A percentile compares a stretch with the other conserved stretches of the same genome.
Conservation (phyloP, 345 rosid genomes). For the Syzygium jambos region DNA sequence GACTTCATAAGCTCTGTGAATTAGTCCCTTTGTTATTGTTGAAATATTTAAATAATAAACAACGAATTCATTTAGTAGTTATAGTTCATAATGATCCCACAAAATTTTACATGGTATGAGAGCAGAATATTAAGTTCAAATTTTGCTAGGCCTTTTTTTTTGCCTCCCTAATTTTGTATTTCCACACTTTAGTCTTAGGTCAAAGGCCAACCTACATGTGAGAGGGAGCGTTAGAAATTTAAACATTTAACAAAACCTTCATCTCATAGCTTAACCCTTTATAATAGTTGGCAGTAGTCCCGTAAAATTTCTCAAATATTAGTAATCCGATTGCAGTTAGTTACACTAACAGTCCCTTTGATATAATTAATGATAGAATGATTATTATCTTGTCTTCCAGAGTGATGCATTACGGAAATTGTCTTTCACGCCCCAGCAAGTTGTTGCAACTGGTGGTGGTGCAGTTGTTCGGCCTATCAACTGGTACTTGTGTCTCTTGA, state of each 20-base stretch:
- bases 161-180: neutral
- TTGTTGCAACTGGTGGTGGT: slow-evolving; percentile 48
- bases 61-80: neutral
- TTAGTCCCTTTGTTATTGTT: neutral
- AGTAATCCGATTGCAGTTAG: neutral
- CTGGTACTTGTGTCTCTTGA: slow-evolving; percentile 14
- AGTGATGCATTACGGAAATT: slow-evolving; percentile 29
- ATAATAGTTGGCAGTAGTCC: neutral
- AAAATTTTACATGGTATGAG: neutral
- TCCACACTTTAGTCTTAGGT: neutral
- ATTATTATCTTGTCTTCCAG: slow-evolving; percentile 6
- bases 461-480: slow-evolving; percentile 31
- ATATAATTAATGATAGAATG: neutral
- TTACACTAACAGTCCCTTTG: neutral
- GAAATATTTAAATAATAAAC: neutral
- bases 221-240: neutral
- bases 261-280: neutral
- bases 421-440: slow-evolving; percentile 19
- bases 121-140: neutral
- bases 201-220: neutral
- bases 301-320: neutral
- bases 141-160: neutral
- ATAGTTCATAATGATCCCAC: neutral
- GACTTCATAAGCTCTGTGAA: neutral
- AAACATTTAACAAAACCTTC: neutral